These are phyloP conservation scores for Sphagnum fallax DNA, from an alignment of 228 moss, liverwort and hornwort genomes.

Conservation along the genomic window DNA sequence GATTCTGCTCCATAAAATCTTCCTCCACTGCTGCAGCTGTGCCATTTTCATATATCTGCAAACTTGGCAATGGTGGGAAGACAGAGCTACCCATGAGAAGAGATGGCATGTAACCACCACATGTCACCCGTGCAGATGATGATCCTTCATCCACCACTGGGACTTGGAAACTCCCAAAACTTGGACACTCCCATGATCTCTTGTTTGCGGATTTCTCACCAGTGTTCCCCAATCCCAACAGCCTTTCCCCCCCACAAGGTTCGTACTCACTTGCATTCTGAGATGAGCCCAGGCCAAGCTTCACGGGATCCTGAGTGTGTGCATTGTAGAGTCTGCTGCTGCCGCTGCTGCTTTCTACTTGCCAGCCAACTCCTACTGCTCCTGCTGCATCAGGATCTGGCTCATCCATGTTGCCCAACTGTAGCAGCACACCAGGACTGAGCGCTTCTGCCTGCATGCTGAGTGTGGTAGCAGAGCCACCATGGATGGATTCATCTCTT, in stretches of 20 bases:
- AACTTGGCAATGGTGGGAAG: conserved; percentile 28
- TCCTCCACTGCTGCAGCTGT: conserved; percentile 35
- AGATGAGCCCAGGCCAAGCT: conserved; percentile 28
- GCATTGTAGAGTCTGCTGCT: conserved; percentile 21
- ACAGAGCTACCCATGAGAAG: conserved; percentile 70
- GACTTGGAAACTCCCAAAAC: conserved; percentile 25
- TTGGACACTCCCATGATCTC: conserved; percentile 15
- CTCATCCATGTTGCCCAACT: conserved; percentile 55
- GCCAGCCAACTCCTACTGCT: conserved; percentile 15
- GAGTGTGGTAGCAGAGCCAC: conserved; percentile 28
- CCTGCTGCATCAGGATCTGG: conserved; percentile 11
- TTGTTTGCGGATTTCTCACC: conserved; percentile 16
- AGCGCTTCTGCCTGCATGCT: conserved; percentile 18
- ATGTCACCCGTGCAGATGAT: conserved; percentile 74
- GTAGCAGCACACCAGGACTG: conserved; percentile 44
- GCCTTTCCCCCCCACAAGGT: conserved; percentile 34
- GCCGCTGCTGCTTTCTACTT: conserved; percentile 3
- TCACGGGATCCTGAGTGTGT: conserved; percentile 29
- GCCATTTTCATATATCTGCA: conserved; percentile 28
- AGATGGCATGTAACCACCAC: conserved; percentile 94
- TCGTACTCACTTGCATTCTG: conserved; percentile 13
- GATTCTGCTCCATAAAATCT: conserved; percentile 65
- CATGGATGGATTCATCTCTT: conserved; percentile 46
- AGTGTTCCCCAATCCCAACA: conserved; percentile 59
- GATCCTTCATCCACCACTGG: conserved; percentile 97